phyloP scores from a whole-genome alignment of 169 alveolate genomes.

The Plasmodium vinckei region DNA sequence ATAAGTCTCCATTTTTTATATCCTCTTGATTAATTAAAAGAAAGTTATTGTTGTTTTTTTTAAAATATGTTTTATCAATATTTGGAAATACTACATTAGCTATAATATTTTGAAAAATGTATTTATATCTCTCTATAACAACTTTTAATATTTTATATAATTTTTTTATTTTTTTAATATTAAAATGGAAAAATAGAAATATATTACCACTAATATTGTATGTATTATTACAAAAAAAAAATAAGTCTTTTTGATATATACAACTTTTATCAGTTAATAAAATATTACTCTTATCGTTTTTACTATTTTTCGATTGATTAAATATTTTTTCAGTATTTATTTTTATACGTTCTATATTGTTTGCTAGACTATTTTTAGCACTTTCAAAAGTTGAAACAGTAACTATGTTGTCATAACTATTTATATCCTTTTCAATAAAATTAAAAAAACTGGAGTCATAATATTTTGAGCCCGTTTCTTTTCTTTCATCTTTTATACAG shows the following conservation, averaged over 20 bases:
- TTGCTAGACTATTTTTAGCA: background rate
- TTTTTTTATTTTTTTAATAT: conserved; percentile 54
- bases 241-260: conserved; percentile 5
- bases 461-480: background rate
- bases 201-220: conserved; percentile 5
- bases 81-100: conserved; percentile 3
- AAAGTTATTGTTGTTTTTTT: background rate
- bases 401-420: background rate
- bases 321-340: conserved; percentile 13
- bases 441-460: conserved; percentile 43
- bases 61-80: background rate
- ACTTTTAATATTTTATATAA: conserved; percentile 40
- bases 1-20: background rate
- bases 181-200: conserved; percentile 15
- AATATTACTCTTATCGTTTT: background rate
- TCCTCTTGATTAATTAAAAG: background rate
- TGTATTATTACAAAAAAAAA: background rate
- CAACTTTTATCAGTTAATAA: conserved; percentile 37
- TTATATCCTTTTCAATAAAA: conserved; percentile 23
- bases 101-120: conserved; percentile 7
- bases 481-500: background rate
- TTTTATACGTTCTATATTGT: conserved; percentile 27
- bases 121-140: conserved; percentile 19
- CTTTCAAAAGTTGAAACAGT: background rate
- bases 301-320: background rate